Base-by-base conservation (phyloP, 1,139 yeast species). In the Chernovozyma aurita region DNA sequence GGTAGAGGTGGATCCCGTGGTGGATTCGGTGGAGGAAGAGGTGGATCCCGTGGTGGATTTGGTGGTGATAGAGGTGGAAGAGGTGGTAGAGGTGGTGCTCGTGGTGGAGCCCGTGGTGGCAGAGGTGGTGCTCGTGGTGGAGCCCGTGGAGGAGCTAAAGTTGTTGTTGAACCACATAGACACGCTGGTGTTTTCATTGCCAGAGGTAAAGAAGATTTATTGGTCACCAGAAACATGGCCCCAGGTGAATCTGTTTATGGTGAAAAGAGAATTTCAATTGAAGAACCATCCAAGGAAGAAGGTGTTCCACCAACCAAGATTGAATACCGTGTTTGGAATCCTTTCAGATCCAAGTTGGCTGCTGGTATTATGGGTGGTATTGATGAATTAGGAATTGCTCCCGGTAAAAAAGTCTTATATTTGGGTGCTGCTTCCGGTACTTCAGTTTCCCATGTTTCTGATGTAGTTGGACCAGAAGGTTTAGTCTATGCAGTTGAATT, bases 301-400 rank as follows among this genome's bases (percentile, higher is more conserved):
- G 84, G 84, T 58, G 84, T 73, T 40, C 94, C 95, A 49, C 84
- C 96, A 48, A 88, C 97, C 60, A 92, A 92, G 77, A 77, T 80
- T 45, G 98, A 92, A 73, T 92, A 92, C 81, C 90, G 98, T 79
- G 98, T 92, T 50, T 92, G 99, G 99, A 92, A 92, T 71, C 98
- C 98, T 48, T 92, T 92, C 84, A 84, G 98, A 83, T 92, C 97
- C 47, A 92, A 92, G 80, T 76, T 92, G 73, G 98, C 98, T 62
- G 98, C 98, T 45, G 98, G 98, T 85, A 86, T 92, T 53, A 85
- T 92, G 88, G 98, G 98, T 71, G 98, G 98, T 82, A 73, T 92
- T 54, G 98, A 92, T 64, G 97, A 94, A 71, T 72, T 94, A 55
- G 95, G 88, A 72, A 85, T 92, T 67, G 95, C 87, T 40, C 98